Conservation (phyloP, 257 asterid species). For the Avicennia marina region DNA sequence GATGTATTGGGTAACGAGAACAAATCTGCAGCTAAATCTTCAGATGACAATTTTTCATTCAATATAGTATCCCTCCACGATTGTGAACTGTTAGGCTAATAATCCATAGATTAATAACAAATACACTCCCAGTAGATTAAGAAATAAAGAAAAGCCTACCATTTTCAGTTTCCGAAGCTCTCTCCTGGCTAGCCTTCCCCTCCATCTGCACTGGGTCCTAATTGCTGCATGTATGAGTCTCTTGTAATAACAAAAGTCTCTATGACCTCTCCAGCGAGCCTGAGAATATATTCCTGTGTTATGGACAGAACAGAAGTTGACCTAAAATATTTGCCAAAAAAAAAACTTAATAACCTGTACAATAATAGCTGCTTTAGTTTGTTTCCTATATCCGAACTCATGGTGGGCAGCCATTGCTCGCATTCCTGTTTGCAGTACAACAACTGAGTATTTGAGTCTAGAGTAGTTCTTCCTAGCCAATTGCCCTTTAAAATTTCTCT, state of each 20-base stretch:
- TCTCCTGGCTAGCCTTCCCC: conserved; percentile 68
- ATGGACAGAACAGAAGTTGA: conserved; percentile 12
- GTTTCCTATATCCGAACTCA: conserved; percentile 57
- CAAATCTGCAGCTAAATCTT: too few relatives aligned
- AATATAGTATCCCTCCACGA: not conserved
- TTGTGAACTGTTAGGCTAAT: not conserved
- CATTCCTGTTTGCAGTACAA: conserved; percentile 69
- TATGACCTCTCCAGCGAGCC: conserved; percentile 34
- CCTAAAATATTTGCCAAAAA: conserved; percentile 8
- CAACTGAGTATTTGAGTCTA: conserved; percentile 46
- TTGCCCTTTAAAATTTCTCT: conserved; percentile 74
- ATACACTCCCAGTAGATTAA: not conserved
- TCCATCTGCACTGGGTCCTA: conserved; percentile 82
- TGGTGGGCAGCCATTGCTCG: conserved; percentile 74
- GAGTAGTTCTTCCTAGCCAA: conserved; percentile 55
- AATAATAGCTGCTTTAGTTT: conserved; percentile 58
- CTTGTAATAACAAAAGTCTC: conserved; percentile 1
- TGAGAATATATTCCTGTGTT: conserved; percentile 33
- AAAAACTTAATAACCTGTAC: conserved; percentile 60
- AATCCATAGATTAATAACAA: not conserved
- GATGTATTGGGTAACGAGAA: too few relatives aligned
- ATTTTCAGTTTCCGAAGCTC: conserved; percentile 76
- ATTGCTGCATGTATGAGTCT: conserved; percentile 53
- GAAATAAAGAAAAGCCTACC: conserved; percentile 41
- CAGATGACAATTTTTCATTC: conserved; percentile 6